These are phyloP conservation scores for Fusarium nygamai DNA, from an alignment of 2,329 filamentous ascomycete genomes.

Conservation along the genomic window DNA sequence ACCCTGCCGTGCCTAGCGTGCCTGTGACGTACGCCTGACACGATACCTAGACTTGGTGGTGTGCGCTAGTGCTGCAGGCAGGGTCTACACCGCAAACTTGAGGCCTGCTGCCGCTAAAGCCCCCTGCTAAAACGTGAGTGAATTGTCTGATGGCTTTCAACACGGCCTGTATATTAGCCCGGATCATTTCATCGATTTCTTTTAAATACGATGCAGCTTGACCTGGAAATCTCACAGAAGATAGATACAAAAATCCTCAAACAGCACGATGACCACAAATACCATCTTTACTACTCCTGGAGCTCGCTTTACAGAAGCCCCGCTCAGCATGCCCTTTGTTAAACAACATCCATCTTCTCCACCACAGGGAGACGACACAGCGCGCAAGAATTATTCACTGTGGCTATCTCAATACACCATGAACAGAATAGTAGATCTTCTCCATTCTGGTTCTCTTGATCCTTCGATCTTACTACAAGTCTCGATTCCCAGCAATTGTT, in stretches of 20 bases:
- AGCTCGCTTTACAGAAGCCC: background rate
- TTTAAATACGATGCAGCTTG: background rate
- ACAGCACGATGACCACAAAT: background rate
- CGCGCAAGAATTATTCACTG: background rate
- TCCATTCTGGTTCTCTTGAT: background rate
- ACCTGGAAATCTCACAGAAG: background rate
- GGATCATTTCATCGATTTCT: background rate
- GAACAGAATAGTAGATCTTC: background rate
- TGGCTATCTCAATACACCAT: background rate
- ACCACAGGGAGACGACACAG: background rate
- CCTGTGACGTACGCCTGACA: background rate
- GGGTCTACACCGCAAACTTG: background rate
- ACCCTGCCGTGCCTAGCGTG: background rate
- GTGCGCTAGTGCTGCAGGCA: background rate
- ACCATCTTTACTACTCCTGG: background rate
- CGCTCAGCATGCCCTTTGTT: background rate
- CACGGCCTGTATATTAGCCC: background rate
- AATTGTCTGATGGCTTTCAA: background rate
- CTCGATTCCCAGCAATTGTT: background rate
- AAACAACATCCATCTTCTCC: background rate
- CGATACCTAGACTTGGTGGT: too few relatives aligned
- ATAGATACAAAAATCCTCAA: accelerated
- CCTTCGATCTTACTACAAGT: background rate
- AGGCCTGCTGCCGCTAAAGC: background rate
- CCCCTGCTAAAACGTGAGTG: background rate